Evolutionary conservation across 2,329 filamentous ascomycete species (phyloP).

Genomic region (Diaporthe sp.): DNA sequence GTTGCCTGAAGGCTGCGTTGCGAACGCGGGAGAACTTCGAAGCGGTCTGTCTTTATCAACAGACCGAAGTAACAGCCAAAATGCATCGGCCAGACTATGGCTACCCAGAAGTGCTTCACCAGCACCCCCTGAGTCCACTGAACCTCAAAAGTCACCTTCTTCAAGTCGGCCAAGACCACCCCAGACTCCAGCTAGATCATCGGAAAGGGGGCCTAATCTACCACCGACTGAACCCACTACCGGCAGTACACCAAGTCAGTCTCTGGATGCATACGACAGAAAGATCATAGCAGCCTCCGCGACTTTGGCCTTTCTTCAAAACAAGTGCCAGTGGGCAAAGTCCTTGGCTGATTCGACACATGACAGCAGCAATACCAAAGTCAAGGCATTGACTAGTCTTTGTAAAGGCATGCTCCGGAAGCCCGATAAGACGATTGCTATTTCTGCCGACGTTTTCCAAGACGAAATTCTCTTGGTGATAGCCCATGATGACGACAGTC

Average conservation of each 20-base stretch:
- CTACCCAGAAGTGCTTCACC: background rate
- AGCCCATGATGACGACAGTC: background rate
- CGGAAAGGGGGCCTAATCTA: too few relatives aligned
- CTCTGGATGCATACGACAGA: background rate
- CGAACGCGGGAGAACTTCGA: background rate
- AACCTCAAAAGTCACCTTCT: too few relatives aligned
- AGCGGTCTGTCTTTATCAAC: background rate
- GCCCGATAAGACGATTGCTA: background rate
- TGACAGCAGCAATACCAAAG: background rate
- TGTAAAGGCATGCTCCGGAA: background rate
- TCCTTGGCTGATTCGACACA: background rate
- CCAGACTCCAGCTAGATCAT: too few relatives aligned
- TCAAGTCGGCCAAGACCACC: too few relatives aligned
- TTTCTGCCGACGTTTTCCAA: background rate
- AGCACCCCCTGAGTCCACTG: background rate
- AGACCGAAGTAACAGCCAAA: background rate
- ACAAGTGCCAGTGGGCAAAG: background rate
- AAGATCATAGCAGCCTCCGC: slow-evolving; percentile 11
- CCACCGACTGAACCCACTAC: background rate
- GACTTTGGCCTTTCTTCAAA: background rate
- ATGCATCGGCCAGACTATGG: background rate
- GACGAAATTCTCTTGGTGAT: background rate
- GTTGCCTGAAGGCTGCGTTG: background rate
- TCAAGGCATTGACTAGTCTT: background rate
- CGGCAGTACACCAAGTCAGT: background rate